Base-by-base conservation (phyloP, 306 rosid genomes). In the Vigna reflexopilosa region DNA sequence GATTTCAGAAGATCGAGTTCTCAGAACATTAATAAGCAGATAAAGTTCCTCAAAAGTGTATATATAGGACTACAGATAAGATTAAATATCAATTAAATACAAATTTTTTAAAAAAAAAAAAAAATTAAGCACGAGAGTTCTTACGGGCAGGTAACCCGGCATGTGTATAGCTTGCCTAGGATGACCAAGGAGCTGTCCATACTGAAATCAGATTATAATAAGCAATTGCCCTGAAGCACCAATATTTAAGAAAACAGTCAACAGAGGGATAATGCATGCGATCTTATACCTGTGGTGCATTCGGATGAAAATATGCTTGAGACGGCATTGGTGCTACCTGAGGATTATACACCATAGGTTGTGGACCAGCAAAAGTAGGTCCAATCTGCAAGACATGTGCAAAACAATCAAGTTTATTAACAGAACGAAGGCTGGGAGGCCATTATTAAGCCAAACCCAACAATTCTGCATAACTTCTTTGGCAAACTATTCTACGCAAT, bases 111-210 rank as follows among this genome's bases (percentile, higher is more conserved):
- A 0, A 45, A 24, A 6, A 10, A 3, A 0, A 45, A 14, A 3
- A 4, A 24, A 9, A 32, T 19, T 0, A 76, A 49, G 52, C 3
- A 70, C n/a, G 70, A 75, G 47, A 75, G 83, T 62, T 56, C 99
- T 91, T 95, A 96, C 99, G 86, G 94, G 93, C 79, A 84, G 86
- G 83, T 93, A 93, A 86, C 80, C 79, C 13, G 88, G 98, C 98
- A 95, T 86, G 88, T 93, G 91, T 74, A 91, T 6, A 76, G 86
- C 87, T 81, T 87, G 99, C 82, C 96, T 88, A 66, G 93, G 98
- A 75, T 86, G 98, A 77, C 96, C 90, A 78, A 86, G 72, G 78
- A 91, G 87, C 75, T 85, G 99, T 73, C 92, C 97, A 80, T 91
- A 96, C 98, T 96, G 92, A 87, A 86, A 70, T 67, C n/a, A 61